Base-by-base conservation (phyloP, 2,329 filamentous ascomycete genomes). In the Tolypocladium amazonense region DNA sequence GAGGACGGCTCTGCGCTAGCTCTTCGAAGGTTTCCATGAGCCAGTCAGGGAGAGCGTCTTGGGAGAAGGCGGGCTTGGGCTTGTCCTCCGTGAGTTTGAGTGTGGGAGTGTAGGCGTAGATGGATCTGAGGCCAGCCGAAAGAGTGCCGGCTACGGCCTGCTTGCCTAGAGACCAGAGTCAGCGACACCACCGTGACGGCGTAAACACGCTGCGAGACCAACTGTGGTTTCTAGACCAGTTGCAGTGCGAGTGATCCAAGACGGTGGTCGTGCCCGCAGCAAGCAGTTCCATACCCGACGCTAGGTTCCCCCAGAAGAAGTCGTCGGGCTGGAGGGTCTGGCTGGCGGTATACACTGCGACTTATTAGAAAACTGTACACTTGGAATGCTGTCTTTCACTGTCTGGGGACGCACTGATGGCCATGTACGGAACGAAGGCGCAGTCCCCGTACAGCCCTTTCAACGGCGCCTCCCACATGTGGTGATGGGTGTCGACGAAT, bases 401-500 rank as follows among this genome's bases (percentile, higher is more conserved):
- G 1, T 23, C 47, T 6, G 6, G 45, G 23, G 7, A 50, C 47
- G 47, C 15, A 50, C 47, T 30, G 25, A 30, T 50, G 15, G 47
- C 25, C 47, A 50, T 50, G 47, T 50, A 50, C 27, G 47, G 47
- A 7, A 50, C 47, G 8, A 50, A 50, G 5, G 47, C 47, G 47
- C 47, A 50, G 25, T 50, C 47, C 14, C 47, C 47, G 15, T 30
- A 50, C 7, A 50, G 37, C 1, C 61, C 61, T 58, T 72, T 72
- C 47, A 70, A 63, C 43, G 65, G 64, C n/a, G 68, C 66, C 63
- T 79, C 76, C 77, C 77, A 80, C 9, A 77, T 64, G 65, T 80
- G 77, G 53, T 75, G 72, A 56, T 77, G 76, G 1, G 75, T 75
- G 62, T 77, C 74, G 55, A 78, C 67, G 63, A 78, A 77, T 2